These are phyloP conservation scores for Trichoderma sp. DNA, from an alignment of 2,329 filamentous ascomycete species.

Conservation along the genomic window DNA sequence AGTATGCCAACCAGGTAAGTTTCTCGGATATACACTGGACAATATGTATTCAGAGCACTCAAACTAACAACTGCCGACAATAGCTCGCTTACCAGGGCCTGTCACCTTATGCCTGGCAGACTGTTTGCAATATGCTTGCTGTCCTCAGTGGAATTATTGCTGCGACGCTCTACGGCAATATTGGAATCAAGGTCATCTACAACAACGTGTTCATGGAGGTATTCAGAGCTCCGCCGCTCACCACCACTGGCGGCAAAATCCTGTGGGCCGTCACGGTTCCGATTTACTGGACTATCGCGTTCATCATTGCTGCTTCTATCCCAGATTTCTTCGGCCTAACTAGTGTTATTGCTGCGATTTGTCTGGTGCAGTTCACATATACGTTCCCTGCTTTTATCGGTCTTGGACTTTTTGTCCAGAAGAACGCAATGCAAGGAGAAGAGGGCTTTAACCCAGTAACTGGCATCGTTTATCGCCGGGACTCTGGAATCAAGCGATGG, in stretches of 20 bases:
- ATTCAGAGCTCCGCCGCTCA: constrained; percentile 47
- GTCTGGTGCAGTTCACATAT: constrained; percentile 58
- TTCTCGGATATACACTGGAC: not conserved
- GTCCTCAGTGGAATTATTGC: constrained; percentile 45
- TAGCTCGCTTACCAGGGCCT: constrained; percentile 45
- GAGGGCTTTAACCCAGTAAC: constrained; percentile 23
- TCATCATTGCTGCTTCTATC: constrained; percentile 51
- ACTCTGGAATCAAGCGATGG: constrained; percentile 9
- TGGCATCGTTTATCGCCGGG: constrained; percentile 12
- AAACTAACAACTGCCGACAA: constrained; percentile 22
- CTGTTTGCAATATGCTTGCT: constrained; percentile 42
- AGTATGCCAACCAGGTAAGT: constrained; percentile 36
- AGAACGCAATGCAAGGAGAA: constrained; percentile 20
- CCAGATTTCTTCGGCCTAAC: constrained; percentile 49
- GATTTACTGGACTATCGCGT: constrained; percentile 56
- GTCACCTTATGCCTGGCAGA: constrained; percentile 42
- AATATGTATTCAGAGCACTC: not conserved
- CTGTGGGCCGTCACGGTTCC: constrained; percentile 51
- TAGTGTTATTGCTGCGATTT: constrained; percentile 50
- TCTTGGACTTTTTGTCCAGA: constrained; percentile 23
- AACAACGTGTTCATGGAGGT: constrained; percentile 50
- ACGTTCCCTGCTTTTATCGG: constrained; percentile 47
- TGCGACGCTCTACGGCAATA: constrained; percentile 50
- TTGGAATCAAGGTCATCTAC: constrained; percentile 54
- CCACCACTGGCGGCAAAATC: constrained; percentile 45